Percentiles rank a stretch among this genome's conserved stretches.
Evolutionary conservation across 1,139 yeast species (phyloP).

Genomic region (Kluyveromyces sp.): DNA sequence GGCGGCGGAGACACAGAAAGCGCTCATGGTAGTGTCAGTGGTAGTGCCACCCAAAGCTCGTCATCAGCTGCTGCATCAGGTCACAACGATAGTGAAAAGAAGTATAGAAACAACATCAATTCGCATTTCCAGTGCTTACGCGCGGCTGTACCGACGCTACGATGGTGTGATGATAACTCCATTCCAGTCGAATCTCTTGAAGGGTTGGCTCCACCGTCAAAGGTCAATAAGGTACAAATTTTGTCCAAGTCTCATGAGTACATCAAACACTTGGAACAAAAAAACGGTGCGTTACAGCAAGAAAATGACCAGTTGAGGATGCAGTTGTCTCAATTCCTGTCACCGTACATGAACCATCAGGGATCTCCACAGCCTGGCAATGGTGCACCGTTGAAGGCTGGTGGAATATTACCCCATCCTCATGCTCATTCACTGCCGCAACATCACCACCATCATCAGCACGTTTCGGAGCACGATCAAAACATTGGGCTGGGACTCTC

Average conservation of each 20-base stretch:
- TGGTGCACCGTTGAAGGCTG: neutral
- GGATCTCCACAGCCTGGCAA: neutral
- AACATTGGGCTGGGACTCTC: neutral
- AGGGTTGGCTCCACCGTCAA: slow-evolving; percentile 7
- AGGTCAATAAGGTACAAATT: slow-evolving; percentile 5
- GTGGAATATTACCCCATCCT: neutral
- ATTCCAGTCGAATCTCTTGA: slow-evolving; percentile 7
- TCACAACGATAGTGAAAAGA: slow-evolving; percentile 7
- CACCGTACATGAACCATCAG: neutral
- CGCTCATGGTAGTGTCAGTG: neutral
- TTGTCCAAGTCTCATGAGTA: slow-evolving; percentile 6
- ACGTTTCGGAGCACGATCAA: neutral
- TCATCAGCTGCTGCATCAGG: neutral
- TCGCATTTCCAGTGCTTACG: slow-evolving; percentile 2
- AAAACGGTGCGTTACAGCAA: slow-evolving; percentile 7
- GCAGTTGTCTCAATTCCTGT: slow-evolving; percentile 3
- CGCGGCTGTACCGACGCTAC: slow-evolving; percentile 6
- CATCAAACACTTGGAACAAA: slow-evolving; percentile 16
- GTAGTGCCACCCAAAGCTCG: neutral
- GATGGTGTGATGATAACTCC: slow-evolving; percentile 6
- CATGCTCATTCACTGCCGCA: neutral
- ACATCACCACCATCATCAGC: neutral
- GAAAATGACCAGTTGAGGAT: slow-evolving; percentile 4
- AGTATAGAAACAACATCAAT: slow-evolving; percentile 6
- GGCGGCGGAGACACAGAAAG: neutral